Evolutionary conservation across 495 filamentous ascomycete genomes (phyloP), one percentile per base, ranked within the genome.

Genomic region (Lophiotrema nucula): DNA sequence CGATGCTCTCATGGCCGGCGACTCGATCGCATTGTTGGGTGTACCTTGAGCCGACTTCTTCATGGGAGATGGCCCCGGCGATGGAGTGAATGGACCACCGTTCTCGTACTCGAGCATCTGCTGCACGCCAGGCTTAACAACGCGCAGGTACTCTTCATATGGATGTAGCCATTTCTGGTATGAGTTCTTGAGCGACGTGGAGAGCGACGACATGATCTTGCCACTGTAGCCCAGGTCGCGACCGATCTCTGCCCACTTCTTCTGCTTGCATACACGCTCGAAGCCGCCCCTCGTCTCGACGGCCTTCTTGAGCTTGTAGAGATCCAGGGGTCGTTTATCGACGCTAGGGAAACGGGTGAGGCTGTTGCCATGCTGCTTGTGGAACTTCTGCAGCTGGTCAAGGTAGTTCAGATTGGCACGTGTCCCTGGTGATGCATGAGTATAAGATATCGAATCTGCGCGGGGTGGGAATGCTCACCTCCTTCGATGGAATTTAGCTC

Each of bases 201-300:
- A 99, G 38, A 99, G 73, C n/a, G 95, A 97, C 0, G 95, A 97
- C 93, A 99, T 99, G 62, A 99, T 99, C 74, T 99, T 99, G 68
- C 93, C 93, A 68, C 93, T 97, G 74, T 99, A 99, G 49, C 93
- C 93, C 18, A 99, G 75, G 71, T 97, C 92, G 68, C 93, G 87
- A 28, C 93, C 93, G 59, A 99, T 97, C 71, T 99, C 93, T 0
- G 93, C 93, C 93, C 93, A 99, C 76, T 96, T 97, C 73, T 99
- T 99, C 46, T 84, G 79, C 74, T 95, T 97, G 78, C 95, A 97
- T 33, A 99, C 93, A 59, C 85, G 85, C 35, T 96, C 90, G 65
- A 99, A 99, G 0, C 93, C 93, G 25, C 93, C 93, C 39, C 92
- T 83, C 35, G 84, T 82, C 70, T 97, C 93, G 13, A 99, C 93